These are phyloP conservation scores for Chytriomyces confervae DNA, from an alignment of 192 early-diverging fungal species.

Conservation along the genomic window DNA sequence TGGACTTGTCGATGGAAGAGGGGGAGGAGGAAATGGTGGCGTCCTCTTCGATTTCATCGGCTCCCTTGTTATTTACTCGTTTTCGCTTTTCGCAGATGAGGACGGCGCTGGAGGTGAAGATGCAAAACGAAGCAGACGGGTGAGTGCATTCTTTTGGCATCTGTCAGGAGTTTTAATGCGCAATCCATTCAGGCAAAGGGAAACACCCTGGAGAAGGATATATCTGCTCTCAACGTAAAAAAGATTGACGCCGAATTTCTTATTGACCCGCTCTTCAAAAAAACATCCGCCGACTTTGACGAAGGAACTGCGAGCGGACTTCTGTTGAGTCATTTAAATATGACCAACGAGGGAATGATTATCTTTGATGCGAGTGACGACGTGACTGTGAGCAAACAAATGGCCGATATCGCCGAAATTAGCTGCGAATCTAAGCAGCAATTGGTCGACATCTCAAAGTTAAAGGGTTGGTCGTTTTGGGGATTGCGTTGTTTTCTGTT, in stretches of 20 bases:
- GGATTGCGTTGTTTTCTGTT: background rate
- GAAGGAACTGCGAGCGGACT: conserved; percentile 94
- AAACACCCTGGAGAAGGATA: conserved; percentile 84
- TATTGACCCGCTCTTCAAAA: conserved; percentile 95
- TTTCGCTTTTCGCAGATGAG: conserved; percentile 11
- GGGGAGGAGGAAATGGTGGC: conserved; percentile 3
- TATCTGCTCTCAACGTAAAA: conserved; percentile 76
- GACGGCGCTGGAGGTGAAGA: conserved; percentile 28
- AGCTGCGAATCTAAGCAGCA: conserved; percentile 2
- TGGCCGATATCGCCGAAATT: conserved; percentile 24
- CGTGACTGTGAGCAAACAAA: conserved; percentile 36
- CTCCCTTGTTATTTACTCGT: conserved; percentile 15
- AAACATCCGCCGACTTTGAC: conserved; percentile 98
- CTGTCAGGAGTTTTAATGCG: background rate
- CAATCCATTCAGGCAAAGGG: conserved; percentile 20
- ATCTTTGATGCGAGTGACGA: conserved; percentile 95
- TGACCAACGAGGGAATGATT: conserved; percentile 83
- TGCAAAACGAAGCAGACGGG: conserved; percentile 18
- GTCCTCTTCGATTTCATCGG: background rate
- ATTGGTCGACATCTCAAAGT: conserved; percentile 49
- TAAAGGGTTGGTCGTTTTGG: conserved; percentile 44
- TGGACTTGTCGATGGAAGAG: conserved; percentile 75
- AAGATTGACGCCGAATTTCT: conserved; percentile 90
- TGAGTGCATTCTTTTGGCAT: background rate
- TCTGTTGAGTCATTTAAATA: conserved; percentile 83